Base-by-base conservation (phyloP, 331 rosid genomes). In the Saraca asoca region DNA sequence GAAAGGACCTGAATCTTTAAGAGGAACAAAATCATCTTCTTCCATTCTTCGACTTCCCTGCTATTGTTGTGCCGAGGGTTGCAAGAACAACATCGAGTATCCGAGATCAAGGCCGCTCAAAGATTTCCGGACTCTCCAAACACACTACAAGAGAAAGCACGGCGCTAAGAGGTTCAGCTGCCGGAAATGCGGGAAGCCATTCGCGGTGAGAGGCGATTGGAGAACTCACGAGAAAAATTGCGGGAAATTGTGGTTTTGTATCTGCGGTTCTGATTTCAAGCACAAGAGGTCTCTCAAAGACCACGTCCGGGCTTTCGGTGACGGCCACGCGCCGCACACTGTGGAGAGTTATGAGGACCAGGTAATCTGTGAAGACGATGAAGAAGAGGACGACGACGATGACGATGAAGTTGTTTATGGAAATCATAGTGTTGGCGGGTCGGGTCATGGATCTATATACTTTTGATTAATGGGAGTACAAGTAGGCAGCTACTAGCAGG, bases 221-320 rank as follows among this genome's bases (percentile, higher is more conserved):
- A 74, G 96, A 73, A 93, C 98, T 0, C 98, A 93, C 16, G 98
- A 93, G 90, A 93, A 93, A 75, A 93, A 93, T 31, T 93, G 98
- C 13, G 98, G 98, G 1, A 89, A 78, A 78, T 91, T 93, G 18
- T 93, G 98, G 98, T 93, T 93, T 59, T 93, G 98, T 52, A 78
- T 84, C 13, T 93, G 98, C 42, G 96, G 98, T 0, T 93, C 98
- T 0, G 95, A 93, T 77, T 93, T 93, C 73, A 93, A 90, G 62
- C 98, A 93, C 81, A 93, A 87, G 81, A 84, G 98, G 49, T 89
- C 96, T 2, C 89, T 93, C 2, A 93, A 93, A 31, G 98, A 93
- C 58, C 98, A 93, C 33, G 91, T 93, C 9, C 71, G 90, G 0
- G 93, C 95, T 17, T 93, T 93, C 39, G 98, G 98, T 0, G 77